These are phyloP conservation scores for Trametes hirsuta DNA, from an alignment of 1,284 basidiomycete genomes.

Conservation along the genomic window DNA sequence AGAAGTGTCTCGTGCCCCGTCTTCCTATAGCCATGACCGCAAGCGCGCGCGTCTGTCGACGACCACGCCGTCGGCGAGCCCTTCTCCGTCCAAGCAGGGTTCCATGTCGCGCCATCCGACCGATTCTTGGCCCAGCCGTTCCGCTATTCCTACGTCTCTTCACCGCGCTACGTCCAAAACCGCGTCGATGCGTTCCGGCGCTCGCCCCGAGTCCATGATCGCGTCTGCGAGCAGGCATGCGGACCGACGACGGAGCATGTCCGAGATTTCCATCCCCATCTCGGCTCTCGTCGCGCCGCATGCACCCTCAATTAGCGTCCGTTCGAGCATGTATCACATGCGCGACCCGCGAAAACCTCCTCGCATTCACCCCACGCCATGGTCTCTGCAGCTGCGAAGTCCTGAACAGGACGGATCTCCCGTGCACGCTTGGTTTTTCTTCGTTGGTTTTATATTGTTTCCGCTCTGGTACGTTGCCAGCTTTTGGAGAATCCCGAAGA, in stretches of 20 bases:
- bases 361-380: conserved; percentile 57
- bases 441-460: conserved; percentile 72
- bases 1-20: conserved; percentile 53
- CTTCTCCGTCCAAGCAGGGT: conserved; percentile 31
- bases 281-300: conserved; percentile 76
- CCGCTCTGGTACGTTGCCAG: conserved; percentile 80
- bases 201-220: conserved; percentile 26
- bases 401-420: conserved; percentile 65
- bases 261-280: conserved; percentile 66
- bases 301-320: conserved; percentile 60
- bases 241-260: conserved; percentile 30
- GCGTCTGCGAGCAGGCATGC: conserved; percentile 9
- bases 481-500: conserved; percentile 60
- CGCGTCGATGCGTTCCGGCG: conserved; percentile 35
- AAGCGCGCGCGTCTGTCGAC: conserved; percentile 67
- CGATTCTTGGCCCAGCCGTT: conserved; percentile 60
- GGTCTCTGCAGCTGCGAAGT: conserved; percentile 55
- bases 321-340: conserved; percentile 70
- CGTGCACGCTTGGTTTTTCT: conserved; percentile 75
- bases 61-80: conserved; percentile 38
- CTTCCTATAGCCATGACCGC: conserved; percentile 57
- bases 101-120: conserved; percentile 41
- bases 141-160: conserved; percentile 34
- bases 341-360: conserved; percentile 72
- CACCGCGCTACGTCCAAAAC: conserved; percentile 43